Evolutionary conservation across 2,329 filamentous ascomycete species (phyloP).

Genomic region (Cladosporium velox): DNA sequence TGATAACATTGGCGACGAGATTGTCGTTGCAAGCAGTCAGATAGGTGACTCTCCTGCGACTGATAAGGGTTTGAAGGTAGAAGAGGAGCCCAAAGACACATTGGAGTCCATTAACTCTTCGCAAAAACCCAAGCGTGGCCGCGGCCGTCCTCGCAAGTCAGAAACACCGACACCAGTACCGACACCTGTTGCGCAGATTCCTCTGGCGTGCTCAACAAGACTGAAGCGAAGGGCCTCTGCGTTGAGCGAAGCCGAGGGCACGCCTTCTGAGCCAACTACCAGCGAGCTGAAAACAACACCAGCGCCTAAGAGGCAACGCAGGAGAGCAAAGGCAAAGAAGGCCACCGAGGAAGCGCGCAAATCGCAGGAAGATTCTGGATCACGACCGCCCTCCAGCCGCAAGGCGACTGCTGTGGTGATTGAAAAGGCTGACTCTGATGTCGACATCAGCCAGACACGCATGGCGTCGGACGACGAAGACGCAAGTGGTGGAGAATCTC

Average conservation of each 20-base stretch:
- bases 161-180: slow-evolving; percentile 23
- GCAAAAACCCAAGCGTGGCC: slow-evolving; percentile 28
- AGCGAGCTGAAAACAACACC: slow-evolving; percentile 27
- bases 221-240: slow-evolving; percentile 36
- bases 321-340: slow-evolving; percentile 13
- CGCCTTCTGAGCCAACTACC: slow-evolving; percentile 15
- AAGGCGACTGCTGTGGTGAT: slow-evolving; percentile 13
- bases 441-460: slow-evolving; percentile 11
- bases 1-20: slow-evolving; percentile 43
- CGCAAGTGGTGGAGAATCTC: slow-evolving; percentile 2
- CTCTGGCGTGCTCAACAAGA: slow-evolving; percentile 13
- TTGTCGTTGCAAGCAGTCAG: slow-evolving; percentile 40
- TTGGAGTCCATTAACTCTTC: neutral
- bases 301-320: slow-evolving; percentile 25
- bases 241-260: slow-evolving; percentile 23
- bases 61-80: neutral
- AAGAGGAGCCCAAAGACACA: neutral
- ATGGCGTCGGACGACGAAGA: slow-evolving; percentile 7
- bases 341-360: slow-evolving; percentile 27
- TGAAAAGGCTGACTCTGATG: neutral
- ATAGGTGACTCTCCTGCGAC: slow-evolving; percentile 18
- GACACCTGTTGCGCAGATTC: slow-evolving; percentile 15
- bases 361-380: slow-evolving; percentile 28
- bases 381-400: slow-evolving; percentile 2
- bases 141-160: slow-evolving; percentile 33